Evolutionary conservation across 768 basidiomycete genomes (phyloP).

Genomic region (Suillus discolor): DNA sequence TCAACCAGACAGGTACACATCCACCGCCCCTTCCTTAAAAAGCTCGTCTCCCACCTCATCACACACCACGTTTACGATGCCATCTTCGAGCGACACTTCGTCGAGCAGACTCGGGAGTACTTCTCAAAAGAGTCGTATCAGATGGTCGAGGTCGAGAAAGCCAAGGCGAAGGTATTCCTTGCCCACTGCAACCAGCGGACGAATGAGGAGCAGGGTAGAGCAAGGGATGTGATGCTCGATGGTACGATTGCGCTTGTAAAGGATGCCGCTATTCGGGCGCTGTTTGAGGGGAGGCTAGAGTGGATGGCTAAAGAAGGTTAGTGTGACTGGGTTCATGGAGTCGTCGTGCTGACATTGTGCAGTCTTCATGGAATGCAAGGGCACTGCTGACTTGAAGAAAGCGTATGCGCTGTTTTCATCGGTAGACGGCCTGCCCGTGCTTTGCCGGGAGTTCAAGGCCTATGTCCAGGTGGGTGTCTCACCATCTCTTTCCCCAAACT

Average conservation of each 20-base stretch:
- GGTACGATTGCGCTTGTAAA: slow-evolving; percentile 52
- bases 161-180: slow-evolving; percentile 56
- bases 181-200: slow-evolving; percentile 46
- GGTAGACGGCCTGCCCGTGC: slow-evolving; percentile 52
- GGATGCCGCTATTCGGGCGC: slow-evolving; percentile 53
- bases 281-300: slow-evolving; percentile 45
- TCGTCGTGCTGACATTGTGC: slow-evolving; percentile 23
- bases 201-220: slow-evolving; percentile 59
- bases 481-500: not conserved
- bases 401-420: slow-evolving; percentile 68
- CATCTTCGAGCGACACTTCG: slow-evolving; percentile 58
- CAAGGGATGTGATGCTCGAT: slow-evolving; percentile 50
- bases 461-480: slow-evolving; percentile 53
- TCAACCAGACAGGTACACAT: slow-evolving; percentile 38
- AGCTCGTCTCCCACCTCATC: slow-evolving; percentile 59
- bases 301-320: slow-evolving; percentile 47
- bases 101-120: slow-evolving; percentile 51
- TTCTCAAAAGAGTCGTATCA: slow-evolving; percentile 54
- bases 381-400: slow-evolving; percentile 43
- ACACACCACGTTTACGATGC: slow-evolving; percentile 57
- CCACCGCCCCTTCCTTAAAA: slow-evolving; percentile 43
- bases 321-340: slow-evolving; percentile 29
- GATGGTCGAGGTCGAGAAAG: slow-evolving; percentile 33
- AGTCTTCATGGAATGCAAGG: slow-evolving; percentile 59
- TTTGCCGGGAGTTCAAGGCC: slow-evolving; percentile 63